Conservation (phyloP, 345 rosid genomes). For the Iberis pinnata region DNA sequence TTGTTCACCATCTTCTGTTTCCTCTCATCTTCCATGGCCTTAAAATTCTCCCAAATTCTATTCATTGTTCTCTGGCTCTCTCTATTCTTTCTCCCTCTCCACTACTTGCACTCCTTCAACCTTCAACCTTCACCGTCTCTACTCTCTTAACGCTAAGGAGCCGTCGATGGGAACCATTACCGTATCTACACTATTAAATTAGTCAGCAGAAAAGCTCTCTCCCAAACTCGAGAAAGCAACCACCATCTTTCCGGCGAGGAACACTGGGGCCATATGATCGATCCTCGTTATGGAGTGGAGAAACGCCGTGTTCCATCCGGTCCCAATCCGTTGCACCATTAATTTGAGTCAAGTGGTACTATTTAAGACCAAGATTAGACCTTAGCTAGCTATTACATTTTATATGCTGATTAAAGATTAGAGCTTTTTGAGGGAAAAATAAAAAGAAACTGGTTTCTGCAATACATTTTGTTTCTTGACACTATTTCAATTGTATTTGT, state of each 20-base stretch:
- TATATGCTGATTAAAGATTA: conserved; percentile 3
- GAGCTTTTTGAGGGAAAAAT: no score
- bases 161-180: conserved; percentile 11
- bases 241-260: conserved; percentile 9
- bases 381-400: conserved; percentile 8
- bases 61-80: conserved; percentile 48
- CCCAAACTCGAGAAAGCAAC: conserved; percentile 30
- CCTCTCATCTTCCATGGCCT: conserved; percentile 53
- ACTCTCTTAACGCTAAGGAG: conserved; percentile 11
- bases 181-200: conserved; percentile 17
- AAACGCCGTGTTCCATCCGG: conserved; percentile 91
- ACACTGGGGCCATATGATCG: conserved; percentile 42
- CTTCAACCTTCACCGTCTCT: conserved; percentile 30
- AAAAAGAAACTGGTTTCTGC: background rate
- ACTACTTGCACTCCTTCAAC: conserved; percentile 34
- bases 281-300: conserved; percentile 74
- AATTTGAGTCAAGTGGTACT: conserved; percentile 25
- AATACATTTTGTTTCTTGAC: no score
- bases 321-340: conserved; percentile 89
- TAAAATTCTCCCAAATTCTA: conserved; percentile 36
- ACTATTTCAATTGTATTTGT: no score
- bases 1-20: conserved; percentile 27
- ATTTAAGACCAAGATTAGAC: conserved; percentile 11
- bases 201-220: conserved; percentile 41
- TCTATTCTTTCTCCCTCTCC: conserved; percentile 44